phyloP scores from a whole-genome alignment of 2,329 filamentous ascomycete species.

The Talaromyces rugulosus region DNA sequence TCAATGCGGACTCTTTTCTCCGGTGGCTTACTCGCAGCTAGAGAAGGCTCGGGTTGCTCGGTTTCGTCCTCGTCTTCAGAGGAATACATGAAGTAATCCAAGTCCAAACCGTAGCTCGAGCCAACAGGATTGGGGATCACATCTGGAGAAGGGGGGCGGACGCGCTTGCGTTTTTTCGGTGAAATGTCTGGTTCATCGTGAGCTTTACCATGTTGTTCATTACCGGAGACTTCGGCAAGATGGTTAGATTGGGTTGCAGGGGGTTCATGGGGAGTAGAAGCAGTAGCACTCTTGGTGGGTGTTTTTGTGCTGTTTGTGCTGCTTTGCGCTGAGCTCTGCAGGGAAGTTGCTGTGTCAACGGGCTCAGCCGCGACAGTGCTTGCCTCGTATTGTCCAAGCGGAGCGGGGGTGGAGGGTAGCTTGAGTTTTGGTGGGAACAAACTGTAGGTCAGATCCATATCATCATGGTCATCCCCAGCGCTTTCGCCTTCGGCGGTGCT shows the following conservation, averaged over 20 bases:
- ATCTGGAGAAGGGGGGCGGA: constrained; percentile 35
- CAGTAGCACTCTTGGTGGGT: background rate
- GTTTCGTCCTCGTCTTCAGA: constrained; percentile 12
- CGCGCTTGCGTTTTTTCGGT: constrained; percentile 35
- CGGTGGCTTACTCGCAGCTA: constrained; percentile 1
- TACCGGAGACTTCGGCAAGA: background rate
- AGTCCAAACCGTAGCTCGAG: constrained; percentile 38
- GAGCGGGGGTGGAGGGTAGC: background rate
- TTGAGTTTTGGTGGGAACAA: constrained; percentile 2
- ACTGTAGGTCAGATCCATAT: constrained; percentile 8
- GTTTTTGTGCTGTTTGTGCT: background rate
- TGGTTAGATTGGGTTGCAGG: background rate
- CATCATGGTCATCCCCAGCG: background rate
- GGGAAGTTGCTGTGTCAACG: background rate
- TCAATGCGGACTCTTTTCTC: constrained; percentile 9
- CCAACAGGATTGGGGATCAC: constrained; percentile 39
- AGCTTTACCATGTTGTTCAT: constrained; percentile 1
- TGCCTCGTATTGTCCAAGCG: background rate
- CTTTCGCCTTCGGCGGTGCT: background rate
- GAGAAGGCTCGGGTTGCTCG: constrained; percentile 16
- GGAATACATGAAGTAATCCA: constrained; percentile 33
- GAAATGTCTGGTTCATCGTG: constrained; percentile 7
- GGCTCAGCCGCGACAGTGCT: background rate
- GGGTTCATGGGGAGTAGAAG: background rate
- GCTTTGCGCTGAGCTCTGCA: background rate